These are phyloP conservation scores for Suillus bovinus DNA, from an alignment of 768 basidiomycete species.

Conservation along the genomic window DNA sequence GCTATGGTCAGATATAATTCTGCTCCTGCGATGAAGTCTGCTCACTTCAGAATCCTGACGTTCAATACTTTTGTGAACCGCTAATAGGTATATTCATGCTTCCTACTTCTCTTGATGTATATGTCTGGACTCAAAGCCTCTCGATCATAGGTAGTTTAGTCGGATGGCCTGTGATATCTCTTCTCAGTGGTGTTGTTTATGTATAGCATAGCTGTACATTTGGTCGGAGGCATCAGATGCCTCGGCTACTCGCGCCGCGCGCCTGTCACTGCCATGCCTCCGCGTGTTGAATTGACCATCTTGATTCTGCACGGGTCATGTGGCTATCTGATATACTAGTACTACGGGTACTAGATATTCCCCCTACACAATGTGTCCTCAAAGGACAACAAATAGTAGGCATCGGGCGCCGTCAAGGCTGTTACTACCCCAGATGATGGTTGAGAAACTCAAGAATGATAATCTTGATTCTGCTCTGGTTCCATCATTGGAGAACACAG, in stretches of 20 bases:
- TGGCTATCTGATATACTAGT: not conserved
- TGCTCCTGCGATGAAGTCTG: too few relatives aligned
- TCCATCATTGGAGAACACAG: not conserved
- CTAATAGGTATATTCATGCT: not conserved
- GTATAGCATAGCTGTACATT: not conserved
- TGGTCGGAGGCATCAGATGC: not conserved
- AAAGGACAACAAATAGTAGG: too few relatives aligned
- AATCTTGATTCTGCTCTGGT: not conserved
- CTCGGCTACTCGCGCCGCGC: not conserved
- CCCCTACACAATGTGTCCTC: too few relatives aligned
- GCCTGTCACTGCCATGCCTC: not conserved
- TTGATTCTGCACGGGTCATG: not conserved
- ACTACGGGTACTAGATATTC: too few relatives aligned
- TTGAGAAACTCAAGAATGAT: not conserved
- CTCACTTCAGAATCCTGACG: not conserved
- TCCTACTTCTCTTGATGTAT: not conserved
- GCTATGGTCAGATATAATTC: too few relatives aligned
- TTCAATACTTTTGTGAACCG: not conserved
- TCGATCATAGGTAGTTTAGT: not conserved
- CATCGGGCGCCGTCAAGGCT: too few relatives aligned
- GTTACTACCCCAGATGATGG: not conserved
- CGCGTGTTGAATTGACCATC: not conserved
- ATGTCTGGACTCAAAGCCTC: not conserved
- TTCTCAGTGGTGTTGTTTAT: not conserved
- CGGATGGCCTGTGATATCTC: not conserved